Base-by-base conservation (phyloP, 75 land plant genomes). In the Pseudotsuga menziesii region DNA sequence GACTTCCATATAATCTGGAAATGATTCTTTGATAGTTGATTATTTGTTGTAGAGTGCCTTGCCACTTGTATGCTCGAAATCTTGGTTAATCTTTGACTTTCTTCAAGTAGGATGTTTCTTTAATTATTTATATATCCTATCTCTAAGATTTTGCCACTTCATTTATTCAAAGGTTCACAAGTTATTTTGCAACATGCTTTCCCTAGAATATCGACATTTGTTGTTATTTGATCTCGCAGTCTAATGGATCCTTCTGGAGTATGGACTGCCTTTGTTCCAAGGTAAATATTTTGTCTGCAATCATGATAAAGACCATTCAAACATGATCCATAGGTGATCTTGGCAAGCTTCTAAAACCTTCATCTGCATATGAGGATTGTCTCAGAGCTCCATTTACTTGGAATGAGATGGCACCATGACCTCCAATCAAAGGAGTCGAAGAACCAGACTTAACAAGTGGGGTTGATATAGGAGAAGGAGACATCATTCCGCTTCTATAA, bases 361-460 rank as follows among this genome's bases (percentile, higher is more conserved):
- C 89, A 72, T 83, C 82, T 52, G 71, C 61, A 36, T 82, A 78
- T 25, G 77, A 16, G 15, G 76, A 52, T 39, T 81, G 85, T 44
- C 77, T 83, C 58, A 58, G 19, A 32, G 79, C 75, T 76, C 80
- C 80, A 55, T 78, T 78, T 75, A 54, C 78, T 61, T 44, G 56
- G 26, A 77, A 77, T 27, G 90, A 90, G 41, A 88, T 80, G 54
- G 82, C 82, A 74, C 92, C 88, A 84, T 72, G 74, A 56, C 92
- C 90, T 54, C 94, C 90, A 56, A 89, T 88, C 11, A 90, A 76
- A 81, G 94, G 93, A 17, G 93, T 92, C 39, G 93, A 90, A 29
- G 89, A 74, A n/a, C 94, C 93, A 14, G 94, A 92, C 29, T 85
- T 79, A 44, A 79, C 75, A n/a, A 79, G 80, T 14, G 93, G 93